A percentile compares a stretch with the other conserved stretches of the same genome.
Conservation (phyloP, 2,329 filamentous ascomycete genomes). For the Teratosphaeriaceae sp. region DNA sequence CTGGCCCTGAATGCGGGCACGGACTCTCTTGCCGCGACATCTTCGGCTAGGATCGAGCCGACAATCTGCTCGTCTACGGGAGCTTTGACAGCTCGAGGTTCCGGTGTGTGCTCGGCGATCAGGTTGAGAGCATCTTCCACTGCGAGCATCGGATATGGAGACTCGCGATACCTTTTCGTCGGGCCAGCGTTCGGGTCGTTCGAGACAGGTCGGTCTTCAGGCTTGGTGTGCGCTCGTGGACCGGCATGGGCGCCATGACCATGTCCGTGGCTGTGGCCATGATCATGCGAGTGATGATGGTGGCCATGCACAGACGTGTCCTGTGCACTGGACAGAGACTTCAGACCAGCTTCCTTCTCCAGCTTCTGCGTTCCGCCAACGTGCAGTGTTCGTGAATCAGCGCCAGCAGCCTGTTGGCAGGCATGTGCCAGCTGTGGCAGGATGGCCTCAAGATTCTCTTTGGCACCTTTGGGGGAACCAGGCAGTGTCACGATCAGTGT, state of each 20-base stretch:
- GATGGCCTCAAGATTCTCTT: constrained; percentile 84
- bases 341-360: constrained; percentile 67
- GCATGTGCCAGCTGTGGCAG: constrained; percentile 90
- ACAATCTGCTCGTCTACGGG: constrained; percentile 61
- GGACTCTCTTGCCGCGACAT: constrained; percentile 70
- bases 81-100: constrained; percentile 49
- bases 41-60: constrained; percentile 73
- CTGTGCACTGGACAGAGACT: constrained; percentile 4
- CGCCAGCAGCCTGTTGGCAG: constrained; percentile 81
- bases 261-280: constrained; percentile 44
- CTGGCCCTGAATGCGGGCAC: constrained; percentile 93
- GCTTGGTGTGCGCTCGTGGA: constrained; percentile 63
- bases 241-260: constrained; percentile 34
- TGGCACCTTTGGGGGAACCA: constrained; percentile 90
- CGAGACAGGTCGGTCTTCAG: constrained; percentile 49
- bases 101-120: constrained; percentile 67
- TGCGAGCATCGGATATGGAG: constrained; percentile 85
- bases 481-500: constrained; percentile 84
- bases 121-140: constrained; percentile 72
- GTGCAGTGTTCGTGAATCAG: constrained; percentile 73
- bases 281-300: constrained; percentile 29
- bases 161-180: constrained; percentile 68
- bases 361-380: constrained; percentile 74
- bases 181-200: constrained; percentile 55
- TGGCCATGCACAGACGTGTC: constrained; percentile 15